phyloP scores from a whole-genome alignment of 768 basidiomycete genomes.

The Trametes sanguinea region DNA sequence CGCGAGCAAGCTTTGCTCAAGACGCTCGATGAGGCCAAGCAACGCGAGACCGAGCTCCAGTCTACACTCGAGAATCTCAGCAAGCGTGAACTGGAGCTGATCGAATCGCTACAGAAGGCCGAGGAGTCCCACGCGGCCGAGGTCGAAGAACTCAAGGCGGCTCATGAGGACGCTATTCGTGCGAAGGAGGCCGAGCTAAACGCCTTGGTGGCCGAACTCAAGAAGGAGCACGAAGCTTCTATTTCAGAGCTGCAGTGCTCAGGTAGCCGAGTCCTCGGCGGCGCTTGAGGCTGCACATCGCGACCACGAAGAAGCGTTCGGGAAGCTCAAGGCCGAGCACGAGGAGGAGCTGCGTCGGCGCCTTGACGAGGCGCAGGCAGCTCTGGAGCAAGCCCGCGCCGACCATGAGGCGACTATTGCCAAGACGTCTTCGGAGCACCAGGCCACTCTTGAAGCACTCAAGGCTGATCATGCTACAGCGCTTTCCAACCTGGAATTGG shows the following conservation, averaged over 20 bases:
- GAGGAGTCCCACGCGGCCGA: constrained; percentile 50
- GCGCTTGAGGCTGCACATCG: constrained; percentile 41
- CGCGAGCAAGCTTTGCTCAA: constrained; percentile 56
- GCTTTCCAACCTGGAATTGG: constrained; percentile 49
- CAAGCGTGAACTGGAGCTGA: constrained; percentile 56
- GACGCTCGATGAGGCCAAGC: constrained; percentile 51
- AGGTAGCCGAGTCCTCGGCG: constrained; percentile 35
- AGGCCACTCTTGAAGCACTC: constrained; percentile 53
- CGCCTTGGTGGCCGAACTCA: constrained; percentile 45
- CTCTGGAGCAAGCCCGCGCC: constrained; percentile 50
- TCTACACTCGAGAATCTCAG: constrained; percentile 56
- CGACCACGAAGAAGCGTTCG: constrained; percentile 63
- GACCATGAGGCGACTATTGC: constrained; percentile 56
- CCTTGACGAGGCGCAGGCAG: constrained; percentile 54
- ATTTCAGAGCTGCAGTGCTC: constrained; percentile 26
- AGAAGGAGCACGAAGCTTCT: constrained; percentile 31
- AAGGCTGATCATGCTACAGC: constrained; percentile 60
- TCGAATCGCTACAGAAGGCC: constrained; percentile 50
- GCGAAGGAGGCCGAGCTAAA: constrained; percentile 46
- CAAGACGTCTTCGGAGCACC: constrained; percentile 54
- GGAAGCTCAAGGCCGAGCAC: constrained; percentile 48
- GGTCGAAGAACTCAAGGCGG: constrained; percentile 47
- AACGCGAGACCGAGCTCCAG: constrained; percentile 58
- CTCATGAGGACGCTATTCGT: constrained; percentile 47
- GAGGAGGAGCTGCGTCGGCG: constrained; percentile 47